Conservation (phyloP, 148 eudicot species). For the Silene conica region DNA sequence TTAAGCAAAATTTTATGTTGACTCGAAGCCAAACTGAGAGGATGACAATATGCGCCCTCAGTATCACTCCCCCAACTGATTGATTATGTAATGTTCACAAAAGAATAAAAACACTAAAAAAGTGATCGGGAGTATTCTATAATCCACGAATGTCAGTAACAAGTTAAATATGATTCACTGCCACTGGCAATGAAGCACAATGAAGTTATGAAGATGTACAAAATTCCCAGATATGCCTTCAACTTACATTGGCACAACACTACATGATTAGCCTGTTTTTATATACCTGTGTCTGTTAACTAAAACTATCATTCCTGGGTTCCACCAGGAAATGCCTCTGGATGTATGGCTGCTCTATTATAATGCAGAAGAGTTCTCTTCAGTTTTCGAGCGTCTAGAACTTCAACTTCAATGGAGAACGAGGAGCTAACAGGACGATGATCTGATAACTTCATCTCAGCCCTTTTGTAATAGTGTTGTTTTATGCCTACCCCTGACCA, state of each 20-base stretch:
- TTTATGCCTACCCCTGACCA: conserved; percentile 88
- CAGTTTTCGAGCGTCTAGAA: conserved; percentile 64
- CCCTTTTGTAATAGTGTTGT: conserved; percentile 60
- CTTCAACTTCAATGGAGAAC: conserved; percentile 76
- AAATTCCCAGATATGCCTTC: background rate
- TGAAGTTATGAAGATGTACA: no score
- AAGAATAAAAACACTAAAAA: no score
- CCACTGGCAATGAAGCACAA: no score
- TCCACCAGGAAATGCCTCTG: conserved; percentile 43
- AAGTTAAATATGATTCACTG: background rate
- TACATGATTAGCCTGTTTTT: conserved; percentile 11
- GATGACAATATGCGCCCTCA: no score
- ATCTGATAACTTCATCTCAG: conserved; percentile 70
- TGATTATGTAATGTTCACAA: no score
- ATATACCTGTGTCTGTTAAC: conserved; percentile 9
- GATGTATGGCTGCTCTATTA: conserved; percentile 68
- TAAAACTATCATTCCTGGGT: background rate
- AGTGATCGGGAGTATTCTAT: no score
- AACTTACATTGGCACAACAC: background rate
- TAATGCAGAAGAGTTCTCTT: conserved; percentile 64
- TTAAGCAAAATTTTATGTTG: no score
- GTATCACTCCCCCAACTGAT: background rate
- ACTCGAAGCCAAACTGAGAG: no score
- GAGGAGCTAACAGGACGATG: conserved; percentile 88
- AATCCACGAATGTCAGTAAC: no score